Evolutionary conservation across 805 yeast genomes (phyloP).

Genomic region (Suhomyces tanzawaensis): DNA sequence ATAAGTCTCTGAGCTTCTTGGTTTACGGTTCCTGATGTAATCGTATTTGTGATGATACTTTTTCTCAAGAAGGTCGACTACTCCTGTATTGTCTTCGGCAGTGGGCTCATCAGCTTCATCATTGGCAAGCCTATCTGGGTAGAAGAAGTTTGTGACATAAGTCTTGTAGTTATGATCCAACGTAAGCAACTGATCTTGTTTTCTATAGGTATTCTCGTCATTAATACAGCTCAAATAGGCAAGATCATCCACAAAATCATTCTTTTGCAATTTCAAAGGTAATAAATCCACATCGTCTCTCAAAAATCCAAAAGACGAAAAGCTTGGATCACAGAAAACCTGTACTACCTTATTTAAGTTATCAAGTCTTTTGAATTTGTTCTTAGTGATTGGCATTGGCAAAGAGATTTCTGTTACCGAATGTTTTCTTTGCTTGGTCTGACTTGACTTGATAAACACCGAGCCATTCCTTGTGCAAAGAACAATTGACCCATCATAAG

Average conservation of each 20-base stretch:
- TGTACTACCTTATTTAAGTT: constrained; percentile 54
- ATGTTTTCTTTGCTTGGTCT: constrained; percentile 21
- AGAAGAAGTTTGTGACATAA: constrained; percentile 29
- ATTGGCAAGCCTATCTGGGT: constrained; percentile 14
- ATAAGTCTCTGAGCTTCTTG: not conserved
- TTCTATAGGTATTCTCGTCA: constrained; percentile 31
- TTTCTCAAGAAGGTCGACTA: not conserved
- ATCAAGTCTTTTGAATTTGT: constrained; percentile 55
- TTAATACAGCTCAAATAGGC: constrained; percentile 50
- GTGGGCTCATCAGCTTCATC: not conserved
- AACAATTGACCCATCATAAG: constrained; percentile 65
- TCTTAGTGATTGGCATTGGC: constrained; percentile 27
- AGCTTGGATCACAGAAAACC: constrained; percentile 65
- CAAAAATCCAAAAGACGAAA: constrained; percentile 64
- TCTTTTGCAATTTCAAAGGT: constrained; percentile 50
- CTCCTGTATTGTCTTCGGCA: constrained; percentile 7
- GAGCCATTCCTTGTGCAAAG: constrained; percentile 70
- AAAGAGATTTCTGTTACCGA: constrained; percentile 34
- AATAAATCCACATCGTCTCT: constrained; percentile 60
- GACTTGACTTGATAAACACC: constrained; percentile 46
- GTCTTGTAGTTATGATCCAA: constrained; percentile 24
- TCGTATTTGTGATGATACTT: constrained; percentile 1
- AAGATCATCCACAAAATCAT: constrained; percentile 52
- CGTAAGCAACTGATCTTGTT: constrained; percentile 42
- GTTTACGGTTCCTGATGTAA: not conserved